Evolutionary conservation across 306 rosid genomes (phyloP), one percentile per base, ranked within the genome.

Genomic region (Vicia villosa): DNA sequence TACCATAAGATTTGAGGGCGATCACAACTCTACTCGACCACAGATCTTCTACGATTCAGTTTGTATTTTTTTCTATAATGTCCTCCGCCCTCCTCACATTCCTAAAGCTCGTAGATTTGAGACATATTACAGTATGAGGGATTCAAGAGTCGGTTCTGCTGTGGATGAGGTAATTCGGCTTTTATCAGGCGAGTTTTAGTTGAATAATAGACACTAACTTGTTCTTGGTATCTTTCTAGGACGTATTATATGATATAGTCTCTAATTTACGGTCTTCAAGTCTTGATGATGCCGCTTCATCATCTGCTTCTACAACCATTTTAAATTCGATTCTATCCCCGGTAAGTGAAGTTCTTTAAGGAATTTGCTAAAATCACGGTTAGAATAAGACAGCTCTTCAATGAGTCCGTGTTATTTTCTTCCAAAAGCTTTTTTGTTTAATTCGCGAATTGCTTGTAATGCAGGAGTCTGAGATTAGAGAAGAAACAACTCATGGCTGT

Each of bases 21-120:
- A 94, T 84, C 99, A 94, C 80, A 94, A 94, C 84, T 86, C 99
- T 58, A 83, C 88, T 66, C 90, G 99, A 74, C 97, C 99, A n/a
- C 99, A 89, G 79, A 83, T 83, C 83, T 94, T 85, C 77, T 83
- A 76, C 70, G 96, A 94, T 71, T 91, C 99, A 36, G 92, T 89
- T 77, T 86, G 96, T 61, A 77, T 89, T 77, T 94, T 94, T 86
- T 94, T 94, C 85, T 89, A 80, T 79, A 89, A 91, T 77, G 92
- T 91, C 60, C 96, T 94, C 57, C 91, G 55, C 70, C 99, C 99
- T 66, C 97, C 96, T 16, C 90, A 57, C 51, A 37, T 79, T 65
- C 75, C 89, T 77, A 86, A 77, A 75, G 79, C 60, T 75, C 81
- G 70, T 60, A 91, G 83, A 89, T 87, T 77, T 41, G 95, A 89